Percentiles rank a stretch among this genome's conserved stretches.
Conservation (phyloP, 805 yeast species). For the Lachancea waltii region DNA sequence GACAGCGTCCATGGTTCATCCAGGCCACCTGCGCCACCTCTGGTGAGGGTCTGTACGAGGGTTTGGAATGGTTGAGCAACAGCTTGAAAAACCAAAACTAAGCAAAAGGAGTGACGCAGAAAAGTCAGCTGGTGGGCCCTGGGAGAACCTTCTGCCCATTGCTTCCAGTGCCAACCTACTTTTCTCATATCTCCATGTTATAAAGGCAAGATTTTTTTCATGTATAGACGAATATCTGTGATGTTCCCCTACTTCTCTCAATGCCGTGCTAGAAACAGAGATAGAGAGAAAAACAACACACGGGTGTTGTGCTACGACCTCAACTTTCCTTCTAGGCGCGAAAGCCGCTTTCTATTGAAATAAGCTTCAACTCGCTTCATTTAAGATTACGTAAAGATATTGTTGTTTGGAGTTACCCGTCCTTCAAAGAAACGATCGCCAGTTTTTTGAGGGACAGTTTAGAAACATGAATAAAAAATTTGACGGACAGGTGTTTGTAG, state of each 20-base stretch:
- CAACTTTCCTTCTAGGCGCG: too few relatives aligned
- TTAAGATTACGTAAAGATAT: not conserved
- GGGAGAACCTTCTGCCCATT: not conserved
- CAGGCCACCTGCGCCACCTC: conserved; percentile 99
- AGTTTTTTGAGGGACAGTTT: conserved; percentile 1
- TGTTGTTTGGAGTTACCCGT: not conserved
- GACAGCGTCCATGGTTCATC: conserved; percentile 99
- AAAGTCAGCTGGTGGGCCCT: not conserved
- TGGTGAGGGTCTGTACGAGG: conserved; percentile 97
- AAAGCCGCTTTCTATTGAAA: too few relatives aligned
- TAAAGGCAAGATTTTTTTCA: conserved; percentile 1
- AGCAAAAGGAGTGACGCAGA: conserved; percentile 3
- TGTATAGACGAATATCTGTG: conserved; percentile 4
- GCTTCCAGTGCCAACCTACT: not conserved
- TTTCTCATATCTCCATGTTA: not conserved
- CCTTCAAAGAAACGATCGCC: not conserved
- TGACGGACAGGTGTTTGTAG: not conserved
- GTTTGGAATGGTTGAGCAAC: conserved; percentile 93
- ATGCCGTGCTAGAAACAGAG: too few relatives aligned
- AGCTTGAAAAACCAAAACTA: conserved; percentile 69
- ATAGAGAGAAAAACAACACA: too few relatives aligned
- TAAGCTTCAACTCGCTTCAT: too few relatives aligned
- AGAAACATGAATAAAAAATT: conserved; percentile 6
- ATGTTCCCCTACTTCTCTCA: not conserved
- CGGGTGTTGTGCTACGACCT: too few relatives aligned